Evolutionary conservation across 257 asterid species (phyloP).

Genomic region (Jasminum sambac): DNA sequence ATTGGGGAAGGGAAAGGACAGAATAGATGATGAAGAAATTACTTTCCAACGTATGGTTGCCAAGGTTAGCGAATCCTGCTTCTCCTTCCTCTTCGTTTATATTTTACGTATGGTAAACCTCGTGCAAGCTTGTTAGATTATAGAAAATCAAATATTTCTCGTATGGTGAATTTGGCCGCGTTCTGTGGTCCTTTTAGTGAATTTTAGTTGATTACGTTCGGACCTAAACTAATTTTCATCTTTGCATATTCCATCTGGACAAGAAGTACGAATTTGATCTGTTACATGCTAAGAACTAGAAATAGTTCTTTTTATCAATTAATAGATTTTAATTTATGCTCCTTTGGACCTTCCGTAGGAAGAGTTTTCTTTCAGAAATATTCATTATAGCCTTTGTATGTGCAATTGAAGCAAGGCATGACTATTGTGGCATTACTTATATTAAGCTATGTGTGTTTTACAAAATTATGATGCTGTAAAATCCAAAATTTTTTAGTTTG

Average conservation of each 20-base stretch:
- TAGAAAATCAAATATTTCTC: neutral
- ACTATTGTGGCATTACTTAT: neutral
- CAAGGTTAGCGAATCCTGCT: constrained; percentile 84
- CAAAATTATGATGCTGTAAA: neutral
- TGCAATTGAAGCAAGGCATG: neutral
- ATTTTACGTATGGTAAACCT: neutral
- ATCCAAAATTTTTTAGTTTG: neutral
- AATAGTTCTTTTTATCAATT: neutral
- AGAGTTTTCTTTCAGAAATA: neutral
- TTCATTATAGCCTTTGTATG: neutral
- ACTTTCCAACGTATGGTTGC: constrained; percentile 98
- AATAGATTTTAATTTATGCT: neutral
- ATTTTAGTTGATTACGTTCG: neutral
- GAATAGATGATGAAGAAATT: constrained; percentile 80
- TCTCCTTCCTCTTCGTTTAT: constrained; percentile 25
- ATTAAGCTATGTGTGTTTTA: neutral
- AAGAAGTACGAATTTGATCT: neutral
- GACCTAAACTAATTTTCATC: neutral
- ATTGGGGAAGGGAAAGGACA: constrained; percentile 84
- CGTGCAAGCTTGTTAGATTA: constrained; percentile 7
- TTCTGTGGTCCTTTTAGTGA: neutral
- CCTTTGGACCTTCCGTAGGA: constrained; percentile 4
- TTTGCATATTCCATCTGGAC: neutral
- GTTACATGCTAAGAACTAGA: neutral
- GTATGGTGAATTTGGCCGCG: neutral